Evolutionary conservation across 2,329 filamentous ascomycete species (phyloP).

Genomic region (Diaporthe citriasiana): DNA sequence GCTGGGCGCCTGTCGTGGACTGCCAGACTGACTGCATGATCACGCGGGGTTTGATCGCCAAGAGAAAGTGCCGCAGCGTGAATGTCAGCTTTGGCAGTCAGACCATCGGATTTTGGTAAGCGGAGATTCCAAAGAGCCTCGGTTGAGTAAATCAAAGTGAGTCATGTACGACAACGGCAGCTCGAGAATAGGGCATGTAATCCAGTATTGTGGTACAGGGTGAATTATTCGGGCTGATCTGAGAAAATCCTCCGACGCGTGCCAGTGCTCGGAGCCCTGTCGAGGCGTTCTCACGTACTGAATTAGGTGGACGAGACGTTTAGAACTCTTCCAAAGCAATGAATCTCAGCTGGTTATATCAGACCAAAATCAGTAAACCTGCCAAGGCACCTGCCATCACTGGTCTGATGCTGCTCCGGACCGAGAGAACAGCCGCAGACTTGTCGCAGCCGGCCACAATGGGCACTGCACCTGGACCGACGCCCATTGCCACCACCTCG

Average conservation of each 20-base stretch:
- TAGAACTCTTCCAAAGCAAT: not conserved
- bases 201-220: not conserved
- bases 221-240: not conserved
- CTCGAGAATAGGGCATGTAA: not conserved
- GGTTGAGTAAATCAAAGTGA: not conserved
- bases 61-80: not conserved
- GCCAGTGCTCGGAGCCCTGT: too few relatives aligned
- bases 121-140: not conserved
- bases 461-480: conserved; percentile 3
- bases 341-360: not conserved
- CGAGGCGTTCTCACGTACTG: not conserved
- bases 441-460: conserved; percentile 29
- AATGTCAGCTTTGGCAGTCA: not conserved
- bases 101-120: not conserved
- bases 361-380: not conserved
- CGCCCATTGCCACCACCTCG: conserved; percentile 25
- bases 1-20: conserved; percentile 8
- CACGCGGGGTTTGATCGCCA: conserved; percentile 13
- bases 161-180: too few relatives aligned
- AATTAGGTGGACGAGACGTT: too few relatives aligned
- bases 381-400: not conserved
- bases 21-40: not conserved
- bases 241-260: not conserved
- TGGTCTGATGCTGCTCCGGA: not conserved
- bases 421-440: not conserved